Conservation (phyloP, 441 rosid genomes). For the Gossypium aridum region DNA sequence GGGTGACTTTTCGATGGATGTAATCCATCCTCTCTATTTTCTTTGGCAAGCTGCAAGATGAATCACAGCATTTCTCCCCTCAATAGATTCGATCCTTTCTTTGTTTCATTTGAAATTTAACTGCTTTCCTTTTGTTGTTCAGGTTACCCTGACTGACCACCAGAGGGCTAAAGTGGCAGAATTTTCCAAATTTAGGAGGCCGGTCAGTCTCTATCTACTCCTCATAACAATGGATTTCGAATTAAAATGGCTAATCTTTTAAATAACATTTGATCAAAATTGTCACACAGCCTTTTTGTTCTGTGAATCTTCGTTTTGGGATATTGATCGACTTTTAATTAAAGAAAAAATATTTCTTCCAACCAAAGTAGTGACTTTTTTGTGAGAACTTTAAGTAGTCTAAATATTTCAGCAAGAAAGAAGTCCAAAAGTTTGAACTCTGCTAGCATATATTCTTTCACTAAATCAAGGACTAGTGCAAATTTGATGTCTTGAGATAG, state of each 20-base stretch:
- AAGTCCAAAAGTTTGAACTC: neutral
- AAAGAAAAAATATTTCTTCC: neutral
- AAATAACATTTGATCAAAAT: neutral
- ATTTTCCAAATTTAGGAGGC: conserved; percentile 61
- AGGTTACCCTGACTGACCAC: conserved; percentile 66
- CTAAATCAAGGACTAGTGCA: neutral
- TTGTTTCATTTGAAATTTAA: conserved; percentile 3
- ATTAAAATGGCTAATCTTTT: neutral
- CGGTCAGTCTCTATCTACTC: conserved; percentile 36
- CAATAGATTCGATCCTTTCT: neutral
- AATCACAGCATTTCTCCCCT: neutral
- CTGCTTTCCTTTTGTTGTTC: conserved; percentile 7
- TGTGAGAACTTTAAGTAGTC: conserved; percentile 2
- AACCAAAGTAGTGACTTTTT: neutral
- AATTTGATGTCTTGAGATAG: neutral
- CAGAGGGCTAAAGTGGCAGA: conserved; percentile 61
- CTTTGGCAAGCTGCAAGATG: neutral
- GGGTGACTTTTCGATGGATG: neutral
- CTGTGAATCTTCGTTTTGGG: neutral
- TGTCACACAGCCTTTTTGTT: neutral
- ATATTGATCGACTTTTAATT: neutral
- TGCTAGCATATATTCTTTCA: neutral
- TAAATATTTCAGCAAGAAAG: neutral
- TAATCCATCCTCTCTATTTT: neutral
- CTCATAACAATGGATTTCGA: conserved; percentile 6